Evolutionary conservation across 2,329 filamentous ascomycete species (phyloP).

Genomic region (Lachnellula cervina): DNA sequence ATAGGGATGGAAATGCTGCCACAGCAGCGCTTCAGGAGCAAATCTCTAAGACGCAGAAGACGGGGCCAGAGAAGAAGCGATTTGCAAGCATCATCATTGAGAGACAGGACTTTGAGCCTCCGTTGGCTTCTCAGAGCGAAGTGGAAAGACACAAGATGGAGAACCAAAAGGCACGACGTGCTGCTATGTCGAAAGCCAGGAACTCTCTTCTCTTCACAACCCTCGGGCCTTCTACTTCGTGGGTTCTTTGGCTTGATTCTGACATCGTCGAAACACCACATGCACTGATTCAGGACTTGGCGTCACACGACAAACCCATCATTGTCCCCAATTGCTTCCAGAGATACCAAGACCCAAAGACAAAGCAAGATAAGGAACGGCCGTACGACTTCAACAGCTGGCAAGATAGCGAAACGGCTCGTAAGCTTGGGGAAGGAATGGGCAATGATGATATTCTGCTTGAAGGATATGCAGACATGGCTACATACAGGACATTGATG

Average conservation of each 20-base stretch:
- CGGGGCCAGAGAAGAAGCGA: constrained; percentile 68
- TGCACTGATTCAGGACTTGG: constrained; percentile 85
- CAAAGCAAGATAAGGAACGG: constrained; percentile 66
- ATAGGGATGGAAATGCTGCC: constrained; percentile 82
- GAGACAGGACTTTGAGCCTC: constrained; percentile 87
- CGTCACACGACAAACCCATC: constrained; percentile 79
- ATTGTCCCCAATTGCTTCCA: constrained; percentile 97
- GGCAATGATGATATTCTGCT: constrained; percentile 86
- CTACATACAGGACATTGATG: constrained; percentile 90
- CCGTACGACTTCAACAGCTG: constrained; percentile 98
- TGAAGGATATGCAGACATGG: constrained; percentile 89
- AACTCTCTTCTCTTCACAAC: constrained; percentile 96
- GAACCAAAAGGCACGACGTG: constrained; percentile 80
- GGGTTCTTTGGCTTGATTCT: constrained; percentile 94
- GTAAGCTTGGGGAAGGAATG: constrained; percentile 73
- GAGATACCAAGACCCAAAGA: constrained; percentile 66
- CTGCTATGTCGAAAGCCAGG: constrained; percentile 87
- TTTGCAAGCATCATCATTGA: constrained; percentile 94
- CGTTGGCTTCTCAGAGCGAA: constrained; percentile 76
- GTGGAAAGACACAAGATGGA: constrained; percentile 84
- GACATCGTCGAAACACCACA: constrained; percentile 88
- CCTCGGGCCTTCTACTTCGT: constrained; percentile 81
- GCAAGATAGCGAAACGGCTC: constrained; percentile 81
- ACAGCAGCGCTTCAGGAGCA: constrained; percentile 78
- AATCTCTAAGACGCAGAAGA: constrained; percentile 77